These are phyloP conservation scores for Hemileccinum hortonii DNA, from an alignment of 1,284 basidiomycete species.

Conservation along the genomic window DNA sequence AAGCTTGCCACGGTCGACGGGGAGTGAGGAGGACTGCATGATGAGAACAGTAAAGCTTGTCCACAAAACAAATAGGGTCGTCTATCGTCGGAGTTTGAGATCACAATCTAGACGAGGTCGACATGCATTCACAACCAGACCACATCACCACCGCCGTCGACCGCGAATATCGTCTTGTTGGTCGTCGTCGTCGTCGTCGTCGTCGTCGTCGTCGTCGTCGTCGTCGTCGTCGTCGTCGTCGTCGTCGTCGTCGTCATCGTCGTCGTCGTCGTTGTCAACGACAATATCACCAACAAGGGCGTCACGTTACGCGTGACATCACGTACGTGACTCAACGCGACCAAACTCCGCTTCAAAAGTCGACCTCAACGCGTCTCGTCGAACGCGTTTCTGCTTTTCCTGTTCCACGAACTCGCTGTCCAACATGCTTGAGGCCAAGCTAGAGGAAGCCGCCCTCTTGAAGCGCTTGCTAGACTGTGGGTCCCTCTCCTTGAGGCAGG, in stretches of 20 bases:
- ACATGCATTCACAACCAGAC: slow-evolving; percentile 2
- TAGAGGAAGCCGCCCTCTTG: slow-evolving; percentile 78
- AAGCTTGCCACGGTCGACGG: slow-evolving; percentile 24
- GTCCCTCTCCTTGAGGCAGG: slow-evolving; percentile 18
- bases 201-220: neutral
- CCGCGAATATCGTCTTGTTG: neutral
- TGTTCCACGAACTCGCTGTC: slow-evolving; percentile 20
- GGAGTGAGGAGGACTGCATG: slow-evolving; percentile 19
- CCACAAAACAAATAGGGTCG: neutral
- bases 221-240: slow-evolving; percentile 1
- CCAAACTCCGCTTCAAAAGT: slow-evolving; percentile 38
- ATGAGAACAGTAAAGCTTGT: neutral
- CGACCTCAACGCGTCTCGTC: slow-evolving; percentile 21
- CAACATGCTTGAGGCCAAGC: slow-evolving; percentile 86
- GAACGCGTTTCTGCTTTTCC: slow-evolving; percentile 7
- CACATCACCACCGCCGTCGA: neutral
- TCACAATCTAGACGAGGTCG: slow-evolving; percentile 9
- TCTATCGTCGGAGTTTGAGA: slow-evolving; percentile 5
- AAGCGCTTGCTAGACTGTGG: slow-evolving; percentile 87
- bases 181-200: neutral
- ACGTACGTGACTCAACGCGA: slow-evolving; percentile 32
- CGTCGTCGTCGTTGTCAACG: neutral
- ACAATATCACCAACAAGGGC: slow-evolving; percentile 13
- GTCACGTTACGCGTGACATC: slow-evolving; percentile 31
- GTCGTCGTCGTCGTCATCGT: neutral